Base-by-base conservation (phyloP, 805 yeast species). In the Candida pini region DNA sequence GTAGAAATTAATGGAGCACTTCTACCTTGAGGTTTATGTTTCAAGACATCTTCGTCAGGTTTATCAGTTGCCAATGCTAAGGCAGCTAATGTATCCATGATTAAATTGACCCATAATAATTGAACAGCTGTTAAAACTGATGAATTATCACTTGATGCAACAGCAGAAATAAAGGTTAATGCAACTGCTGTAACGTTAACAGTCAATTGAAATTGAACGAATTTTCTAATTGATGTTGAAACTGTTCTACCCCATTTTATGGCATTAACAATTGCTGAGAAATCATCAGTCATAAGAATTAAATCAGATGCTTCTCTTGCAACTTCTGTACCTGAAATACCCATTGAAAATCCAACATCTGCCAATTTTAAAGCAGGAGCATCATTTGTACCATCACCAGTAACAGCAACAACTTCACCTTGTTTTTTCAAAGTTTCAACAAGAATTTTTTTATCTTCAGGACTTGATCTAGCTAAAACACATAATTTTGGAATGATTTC, bases 361-460 rank as follows among this genome's bases (percentile, higher is more conserved):
- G 98, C 99, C 39, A 89, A 69, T 54, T 90, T 87, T 53, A 92
- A 71, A 3, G 98, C 97, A 12, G 97, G 97, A 0, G 97, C 98
- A 69, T 92, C 99, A 58, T 92, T 92, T 7, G 97, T 90, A 62
- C 99, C 99, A 59, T 92, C 99, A 55, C 98, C 99, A 25, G 99
- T 92, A 23, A 90, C 97, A 1, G 98, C 98, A 32, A 92, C 98
- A 23, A 90, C 95, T 53, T 92, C 97, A 17, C 94, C 95, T 53
- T 78, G 69, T 24, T 70, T 66, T 51, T 81, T 79, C 48, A 92
- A 67, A 9, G 88, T 78, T 43, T 81, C 84, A 23, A 94, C 98
- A 29, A 92, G 69, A 19, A 85, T 64, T 39, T 95, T 69, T 62
- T 92, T 92, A 62, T 92, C 99, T 46, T 90, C 96, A 3, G 99